Evolutionary conservation across 1,284 basidiomycete genomes (phyloP).

Genomic region (Phellinidium pouzarii): DNA sequence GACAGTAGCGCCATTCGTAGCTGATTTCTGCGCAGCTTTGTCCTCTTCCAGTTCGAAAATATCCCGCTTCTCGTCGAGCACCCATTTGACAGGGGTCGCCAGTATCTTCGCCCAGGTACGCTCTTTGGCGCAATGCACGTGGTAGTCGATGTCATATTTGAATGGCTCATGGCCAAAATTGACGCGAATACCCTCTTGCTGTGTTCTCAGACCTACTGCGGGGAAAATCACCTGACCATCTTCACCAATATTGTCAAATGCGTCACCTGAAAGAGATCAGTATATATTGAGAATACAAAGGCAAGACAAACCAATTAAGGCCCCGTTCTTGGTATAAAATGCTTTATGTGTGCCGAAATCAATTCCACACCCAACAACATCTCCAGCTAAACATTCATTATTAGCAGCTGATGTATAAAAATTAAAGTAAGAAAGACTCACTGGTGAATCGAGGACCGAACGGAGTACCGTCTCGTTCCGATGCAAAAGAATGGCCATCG

Average conservation of each 20-base stretch:
- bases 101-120: slow-evolving; percentile 60
- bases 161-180: slow-evolving; percentile 87
- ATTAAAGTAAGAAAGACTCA: slow-evolving; percentile 30
- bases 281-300: not conserved
- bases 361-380: slow-evolving; percentile 84
- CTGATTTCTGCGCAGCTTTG: slow-evolving; percentile 24
- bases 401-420: not conserved
- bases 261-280: slow-evolving; percentile 40
- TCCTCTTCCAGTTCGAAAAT: slow-evolving; percentile 23
- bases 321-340: slow-evolving; percentile 89
- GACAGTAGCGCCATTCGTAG: slow-evolving; percentile 9
- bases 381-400: slow-evolving; percentile 49
- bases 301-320: slow-evolving; percentile 54
- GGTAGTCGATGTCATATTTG: slow-evolving; percentile 80
- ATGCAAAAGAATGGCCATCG: slow-evolving; percentile 75
- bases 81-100: slow-evolving; percentile 38
- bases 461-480: slow-evolving; percentile 62
- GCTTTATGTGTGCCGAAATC: slow-evolving; percentile 74
- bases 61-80: slow-evolving; percentile 9
- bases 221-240: slow-evolving; percentile 60
- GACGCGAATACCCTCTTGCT: slow-evolving; percentile 63
- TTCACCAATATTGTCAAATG: slow-evolving; percentile 69
- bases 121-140: slow-evolving; percentile 62
- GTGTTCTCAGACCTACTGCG: slow-evolving; percentile 79
- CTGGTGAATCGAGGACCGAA: slow-evolving; percentile 75